These are phyloP conservation scores for Aspergillus hancockii DNA, from an alignment of 495 filamentous ascomycete genomes.

Conservation along the genomic window DNA sequence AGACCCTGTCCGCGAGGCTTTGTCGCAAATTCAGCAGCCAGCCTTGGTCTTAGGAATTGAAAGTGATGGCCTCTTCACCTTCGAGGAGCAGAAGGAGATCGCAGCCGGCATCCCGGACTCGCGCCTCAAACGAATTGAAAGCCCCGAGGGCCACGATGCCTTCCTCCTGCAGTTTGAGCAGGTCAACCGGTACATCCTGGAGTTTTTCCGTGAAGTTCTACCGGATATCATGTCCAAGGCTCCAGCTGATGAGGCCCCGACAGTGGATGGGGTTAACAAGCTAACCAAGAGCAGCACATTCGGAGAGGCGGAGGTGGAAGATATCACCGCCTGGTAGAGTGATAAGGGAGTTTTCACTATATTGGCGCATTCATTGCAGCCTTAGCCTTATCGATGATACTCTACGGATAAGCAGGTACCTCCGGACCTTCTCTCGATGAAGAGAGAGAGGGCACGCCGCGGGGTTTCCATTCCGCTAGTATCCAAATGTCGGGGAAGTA, in stretches of 20 bases:
- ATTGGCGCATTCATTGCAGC: constrained; percentile 37
- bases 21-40: constrained; percentile 83
- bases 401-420: constrained; percentile 8
- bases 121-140: constrained; percentile 80
- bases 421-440: constrained; percentile 14
- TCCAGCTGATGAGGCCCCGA: constrained; percentile 40
- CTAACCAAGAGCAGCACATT: constrained; percentile 82
- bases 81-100: constrained; percentile 90
- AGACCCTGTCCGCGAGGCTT: constrained; percentile 64
- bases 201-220: constrained; percentile 78
- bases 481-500: constrained; percentile 34
- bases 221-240: constrained; percentile 80
- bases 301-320: constrained; percentile 93
- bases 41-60: constrained; percentile 90
- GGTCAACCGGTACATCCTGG: constrained; percentile 83
- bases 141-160: constrained; percentile 92
- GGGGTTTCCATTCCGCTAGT: constrained; percentile 13
- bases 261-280: constrained; percentile 40
- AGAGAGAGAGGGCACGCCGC: constrained; percentile 21
- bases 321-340: constrained; percentile 91
- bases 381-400: constrained; percentile 15
- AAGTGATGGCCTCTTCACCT: constrained; percentile 93
- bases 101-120: constrained; percentile 80
- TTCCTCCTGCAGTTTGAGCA: constrained; percentile 97
- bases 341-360: neutral